phyloP scores from a whole-genome alignment of 495 filamentous ascomycete genomes.

The Haplographium delicatum region DNA sequence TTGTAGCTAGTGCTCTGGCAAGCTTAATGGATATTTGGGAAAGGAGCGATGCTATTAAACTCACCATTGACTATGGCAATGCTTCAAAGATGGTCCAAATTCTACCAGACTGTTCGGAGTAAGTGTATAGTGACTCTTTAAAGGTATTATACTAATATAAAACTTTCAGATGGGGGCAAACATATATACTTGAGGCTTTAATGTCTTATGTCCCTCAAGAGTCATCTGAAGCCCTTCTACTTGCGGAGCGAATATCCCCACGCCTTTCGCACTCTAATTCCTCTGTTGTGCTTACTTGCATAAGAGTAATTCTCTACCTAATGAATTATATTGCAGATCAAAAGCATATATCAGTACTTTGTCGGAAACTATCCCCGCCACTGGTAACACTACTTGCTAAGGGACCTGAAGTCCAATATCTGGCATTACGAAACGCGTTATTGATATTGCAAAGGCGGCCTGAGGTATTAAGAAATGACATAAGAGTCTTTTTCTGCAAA shows the following conservation, averaged over 20 bases:
- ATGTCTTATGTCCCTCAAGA: constrained; percentile 99
- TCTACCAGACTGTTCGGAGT: constrained; percentile 95
- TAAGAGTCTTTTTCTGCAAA: constrained; percentile 99
- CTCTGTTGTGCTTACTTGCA: constrained; percentile 91
- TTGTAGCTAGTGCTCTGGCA: constrained; percentile 90
- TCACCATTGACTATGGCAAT: constrained; percentile 95
- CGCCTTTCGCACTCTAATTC: constrained; percentile 95
- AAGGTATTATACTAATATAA: constrained; percentile 6
- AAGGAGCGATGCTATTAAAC: constrained; percentile 90
- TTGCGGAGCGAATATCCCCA: constrained; percentile 90
- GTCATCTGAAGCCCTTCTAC: constrained; percentile 73
- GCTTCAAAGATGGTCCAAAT: constrained; percentile 98
- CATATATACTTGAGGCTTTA: constrained; percentile 95
- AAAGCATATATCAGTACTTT: constrained; percentile 83
- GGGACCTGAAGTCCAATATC: constrained; percentile 94
- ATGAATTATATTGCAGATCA: constrained; percentile 98
- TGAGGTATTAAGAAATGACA: constrained; percentile 93
- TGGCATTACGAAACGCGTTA: constrained; percentile 89
- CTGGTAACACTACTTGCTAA: constrained; percentile 94
- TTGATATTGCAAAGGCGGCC: constrained; percentile 90
- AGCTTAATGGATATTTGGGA: constrained; percentile 98
- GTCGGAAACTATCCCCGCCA: constrained; percentile 90
- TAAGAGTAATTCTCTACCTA: constrained; percentile 91
- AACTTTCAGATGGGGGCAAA: constrained; percentile 86
- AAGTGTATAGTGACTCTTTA: constrained; percentile 30